Base-by-base conservation (phyloP, 2,329 filamentous ascomycete species). In the Cercospora brassicicola region DNA sequence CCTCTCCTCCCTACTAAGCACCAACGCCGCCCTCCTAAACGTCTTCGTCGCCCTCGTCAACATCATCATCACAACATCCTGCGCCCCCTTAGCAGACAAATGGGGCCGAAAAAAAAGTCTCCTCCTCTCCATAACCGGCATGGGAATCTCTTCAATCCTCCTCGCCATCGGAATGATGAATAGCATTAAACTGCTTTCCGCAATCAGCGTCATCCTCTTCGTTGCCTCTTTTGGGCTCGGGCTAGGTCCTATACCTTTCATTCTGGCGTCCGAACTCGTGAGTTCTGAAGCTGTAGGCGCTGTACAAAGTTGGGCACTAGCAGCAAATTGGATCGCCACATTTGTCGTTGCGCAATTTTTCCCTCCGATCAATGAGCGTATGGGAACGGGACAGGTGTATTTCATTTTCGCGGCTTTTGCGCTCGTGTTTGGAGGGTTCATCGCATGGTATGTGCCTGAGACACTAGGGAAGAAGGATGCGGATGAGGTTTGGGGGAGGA, bases 281-380 rank as follows among this genome's bases (percentile, higher is more conserved):
- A 91, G 90, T 0, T 90, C 93, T 11, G 93, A 97, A 77, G 95
- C 94, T 0, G 93, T 97, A 0, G 94, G 94, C 1, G 93, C 94
- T 0, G 91, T 93, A 0, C 95, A 99, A 79, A 94, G 91, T 67
- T 96, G 93, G 87, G 91, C 90, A 0, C 81, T 98, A 26, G 92
- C 89, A 1, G 90, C 92, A 13, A 98, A 95, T 79, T 98, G 96
- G 84, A 84, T 92, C 28, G 91, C 93, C 0, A 98, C 94, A 0
- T 98, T 97, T 76, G 74, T 96, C 23, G 93, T 99, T 2, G 94
- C 94, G 0, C 93, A 97, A 75, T 96, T 97, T 81, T 97, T 99
- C 83, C 94, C 95, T 0, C 86, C 97, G 20, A 80, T 96, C 69
- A 96, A 96, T 76, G 87, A 88, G 53, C 87, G 86, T 3, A 81